These are phyloP conservation scores for Spiromyces aspiralis DNA, from an alignment of 371 early-diverging fungal species.

Conservation along the genomic window DNA sequence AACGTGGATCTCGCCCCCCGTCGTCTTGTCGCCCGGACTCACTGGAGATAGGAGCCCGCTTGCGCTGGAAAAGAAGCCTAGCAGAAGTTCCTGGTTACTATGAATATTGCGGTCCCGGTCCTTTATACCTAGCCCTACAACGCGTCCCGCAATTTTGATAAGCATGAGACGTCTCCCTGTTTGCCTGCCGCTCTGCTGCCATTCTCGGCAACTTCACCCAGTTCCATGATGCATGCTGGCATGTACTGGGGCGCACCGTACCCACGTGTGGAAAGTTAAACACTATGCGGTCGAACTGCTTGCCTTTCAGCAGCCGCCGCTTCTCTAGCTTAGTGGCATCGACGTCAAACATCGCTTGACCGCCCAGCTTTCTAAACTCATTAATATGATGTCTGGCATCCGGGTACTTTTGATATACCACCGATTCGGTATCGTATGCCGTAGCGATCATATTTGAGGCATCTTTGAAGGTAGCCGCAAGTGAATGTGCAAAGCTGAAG, in stretches of 20 bases:
- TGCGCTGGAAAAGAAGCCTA: slow-evolving; percentile 50
- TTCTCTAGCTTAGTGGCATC: slow-evolving; percentile 62
- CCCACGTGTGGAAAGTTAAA: slow-evolving; percentile 95
- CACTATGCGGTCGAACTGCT: slow-evolving; percentile 58
- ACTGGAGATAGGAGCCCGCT: slow-evolving; percentile 66
- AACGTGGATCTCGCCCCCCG: slow-evolving; percentile 61
- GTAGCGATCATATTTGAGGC: slow-evolving; percentile 54
- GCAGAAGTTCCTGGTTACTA: slow-evolving; percentile 62
- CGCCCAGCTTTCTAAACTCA: slow-evolving; percentile 38
- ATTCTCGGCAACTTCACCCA: background rate
- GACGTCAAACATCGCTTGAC: slow-evolving; percentile 51
- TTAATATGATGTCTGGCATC: slow-evolving; percentile 34
- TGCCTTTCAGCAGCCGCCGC: slow-evolving; percentile 34
- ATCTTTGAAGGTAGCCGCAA: slow-evolving; percentile 36
- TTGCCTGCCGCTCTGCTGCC: too few relatives aligned
- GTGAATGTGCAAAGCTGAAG: slow-evolving; percentile 63
- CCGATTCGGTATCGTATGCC: slow-evolving; percentile 50
- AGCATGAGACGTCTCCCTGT: too few relatives aligned
- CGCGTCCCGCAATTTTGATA: slow-evolving; percentile 12
- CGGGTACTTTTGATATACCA: slow-evolving; percentile 54
- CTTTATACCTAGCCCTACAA: slow-evolving; percentile 59
- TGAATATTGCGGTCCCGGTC: slow-evolving; percentile 77
- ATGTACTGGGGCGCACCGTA: too few relatives aligned
- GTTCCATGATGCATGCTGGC: background rate
- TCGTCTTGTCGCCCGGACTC: slow-evolving; percentile 79